Base-by-base conservation (phyloP, 345 rosid species). In the Rhizophora mangle region DNA sequence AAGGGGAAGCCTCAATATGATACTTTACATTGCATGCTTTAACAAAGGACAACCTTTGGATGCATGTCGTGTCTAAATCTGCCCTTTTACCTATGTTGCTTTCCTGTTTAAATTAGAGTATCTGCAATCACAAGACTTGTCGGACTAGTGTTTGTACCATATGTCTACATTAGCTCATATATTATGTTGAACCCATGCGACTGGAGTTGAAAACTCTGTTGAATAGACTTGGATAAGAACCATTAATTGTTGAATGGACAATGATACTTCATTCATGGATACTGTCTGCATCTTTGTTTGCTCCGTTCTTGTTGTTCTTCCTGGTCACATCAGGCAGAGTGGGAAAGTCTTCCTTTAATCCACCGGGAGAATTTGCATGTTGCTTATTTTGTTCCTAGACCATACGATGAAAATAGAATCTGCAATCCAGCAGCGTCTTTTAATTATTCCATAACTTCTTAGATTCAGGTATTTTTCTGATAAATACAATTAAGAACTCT, bases 1-100 rank as follows among this genome's bases (percentile, higher is more conserved):
- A 86, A 80, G 86, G 85, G 71, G 85, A 84, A 72, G 80, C 91
- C 58, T 82, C 78, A 19, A 82, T 82, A 73, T 88, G 82, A 90
- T 49, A 72, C 65, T 57, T 53, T 57, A 65, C 39, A 68, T 72
- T 74, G 74, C 83, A 64, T 54, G 79, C 79, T 70, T 59, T 69
- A 72, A 59, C 76, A 66, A 80, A 51, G 71, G 75, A 74, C 80
- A 68, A 68, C 69, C 74, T 67, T 75, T 62, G 67, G 68, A 57
- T 69, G 81, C 80, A 43, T 77, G 85, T 60, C 55, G 49, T 67
- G 37, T 43, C 74, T 67, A 36, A 72, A 65, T 47, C 64, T 68
- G 68, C 68, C 70, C 71, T 8, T 26, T 34, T 63, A 70, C 77
- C 82, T 76, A 60, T 27, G 43, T 46, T 43, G 27, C 29, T 58